Conservation (phyloP, 805 yeast genomes). For the Starmera amethionina region DNA sequence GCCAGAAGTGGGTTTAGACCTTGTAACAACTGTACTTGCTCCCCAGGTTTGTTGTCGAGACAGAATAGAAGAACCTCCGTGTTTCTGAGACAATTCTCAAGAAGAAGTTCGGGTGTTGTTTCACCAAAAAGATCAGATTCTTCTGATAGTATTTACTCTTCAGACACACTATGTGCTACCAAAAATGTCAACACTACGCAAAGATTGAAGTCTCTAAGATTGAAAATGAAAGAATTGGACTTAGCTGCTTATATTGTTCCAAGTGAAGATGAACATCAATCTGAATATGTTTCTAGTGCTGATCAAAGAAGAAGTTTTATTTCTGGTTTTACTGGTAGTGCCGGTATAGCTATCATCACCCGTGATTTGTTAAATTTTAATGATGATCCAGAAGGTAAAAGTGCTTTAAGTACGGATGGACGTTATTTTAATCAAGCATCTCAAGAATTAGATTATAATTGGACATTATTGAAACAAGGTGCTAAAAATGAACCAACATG, state of each 20-base stretch:
- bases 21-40: conserved; percentile 73
- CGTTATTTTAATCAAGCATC: conserved; percentile 89
- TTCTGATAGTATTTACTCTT: conserved; percentile 26
- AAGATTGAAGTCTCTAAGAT: conserved; percentile 52
- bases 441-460: conserved; percentile 66
- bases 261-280: conserved; percentile 89
- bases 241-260: conserved; percentile 72
- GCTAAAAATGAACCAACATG: conserved; percentile 61
- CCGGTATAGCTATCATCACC: conserved; percentile 86
- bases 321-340: conserved; percentile 86
- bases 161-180: conserved; percentile 26
- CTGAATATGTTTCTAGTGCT: conserved; percentile 75
- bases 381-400: conserved; percentile 44
- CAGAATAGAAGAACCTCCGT: conserved; percentile 50
- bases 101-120: conserved; percentile 17
- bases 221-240: conserved; percentile 49
- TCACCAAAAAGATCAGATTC: conserved; percentile 19
- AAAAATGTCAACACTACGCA: conserved; percentile 45
- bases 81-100: conserved; percentile 31
- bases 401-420: conserved; percentile 88
- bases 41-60: conserved; percentile 71
- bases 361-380: conserved; percentile 30
- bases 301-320: conserved; percentile 81
- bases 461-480: conserved; percentile 80
- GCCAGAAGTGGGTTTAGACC: conserved; percentile 29